Base-by-base conservation (phyloP, 768 basidiomycete species). In the Dioszegia hungarica region DNA sequence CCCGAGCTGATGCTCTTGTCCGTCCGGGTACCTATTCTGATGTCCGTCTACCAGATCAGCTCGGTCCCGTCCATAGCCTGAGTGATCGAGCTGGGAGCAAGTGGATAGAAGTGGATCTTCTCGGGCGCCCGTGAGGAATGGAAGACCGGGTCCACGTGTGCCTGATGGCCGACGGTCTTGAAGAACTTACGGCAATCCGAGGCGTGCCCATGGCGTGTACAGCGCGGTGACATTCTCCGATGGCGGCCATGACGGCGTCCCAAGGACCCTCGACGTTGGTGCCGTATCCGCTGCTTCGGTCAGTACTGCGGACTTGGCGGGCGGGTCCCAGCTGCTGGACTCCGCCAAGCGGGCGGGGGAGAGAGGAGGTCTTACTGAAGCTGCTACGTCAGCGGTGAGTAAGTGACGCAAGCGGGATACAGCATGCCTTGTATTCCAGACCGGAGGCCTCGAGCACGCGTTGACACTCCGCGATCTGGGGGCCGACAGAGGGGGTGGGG, bases 191-290 rank as follows among this genome's bases (percentile, higher is more conserved):
- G 10, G 72, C 73, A 20, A 76, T 73, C 22, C 75, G 37, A 10
- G 64, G 56, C 11, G 64, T 64, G 6, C 73, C 73, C 58, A 70
- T 57, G 4, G 63, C 65, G 57, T 77, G 76, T 2, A 77, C 74
- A 14, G 77, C 73, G 12, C 51, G 61, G 45, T 98, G 94, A 72
- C 91, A 95, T 59, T 87, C 88, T 62, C 90, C 88, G 60, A 98
- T 95, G 1, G 86, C 90, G 64, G 86, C 80, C 56, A 82, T 85
- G 37, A 98, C 94, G 48, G 84, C 79, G 22, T 82, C 80, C 90
- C 90, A 97, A 0, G 89, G 86, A 4, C 92, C 91, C 76, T 93
- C 90, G 37, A 94, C 67, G 72, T 94, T 94, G 0, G 93, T 95
- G 20, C 92, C 92, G 68, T 93, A 95, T 5, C 89, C 90, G 66